phyloP scores from a whole-genome alignment of 2,329 filamentous ascomycete species.

The Corinectria fuckeliana region DNA sequence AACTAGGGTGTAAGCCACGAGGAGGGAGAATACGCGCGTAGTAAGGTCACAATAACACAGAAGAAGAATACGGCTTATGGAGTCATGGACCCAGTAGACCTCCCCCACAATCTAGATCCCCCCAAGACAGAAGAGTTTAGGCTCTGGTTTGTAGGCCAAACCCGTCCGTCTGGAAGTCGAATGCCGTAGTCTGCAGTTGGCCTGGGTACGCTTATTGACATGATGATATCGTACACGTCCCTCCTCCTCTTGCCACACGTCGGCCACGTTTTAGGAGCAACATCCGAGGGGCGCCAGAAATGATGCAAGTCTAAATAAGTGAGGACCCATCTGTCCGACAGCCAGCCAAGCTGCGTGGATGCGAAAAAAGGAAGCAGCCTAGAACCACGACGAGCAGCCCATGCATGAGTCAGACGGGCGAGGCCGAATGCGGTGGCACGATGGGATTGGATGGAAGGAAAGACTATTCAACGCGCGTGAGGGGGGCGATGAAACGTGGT shows the following conservation, averaged over 20 bases:
- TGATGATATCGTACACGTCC: not conserved
- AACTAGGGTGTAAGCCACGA: constrained; percentile 11
- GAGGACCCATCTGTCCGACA: constrained; percentile 20
- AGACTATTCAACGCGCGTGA: not conserved
- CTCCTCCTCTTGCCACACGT: constrained; percentile 8
- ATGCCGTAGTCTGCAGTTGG: constrained; percentile 9
- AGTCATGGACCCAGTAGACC: constrained; percentile 11
- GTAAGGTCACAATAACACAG: not conserved
- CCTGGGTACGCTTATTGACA: not conserved
- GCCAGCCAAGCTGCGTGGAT: constrained; percentile 1
- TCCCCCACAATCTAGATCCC: constrained; percentile 32
- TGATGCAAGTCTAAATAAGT: not conserved
- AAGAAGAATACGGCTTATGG: constrained; percentile 19
- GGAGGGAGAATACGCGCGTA: constrained; percentile 4
- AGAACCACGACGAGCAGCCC: constrained; percentile 22
- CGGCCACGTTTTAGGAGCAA: constrained; percentile 19
- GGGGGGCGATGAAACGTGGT: constrained; percentile 31
- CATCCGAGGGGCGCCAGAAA: not conserved
- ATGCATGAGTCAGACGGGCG: constrained; percentile 11
- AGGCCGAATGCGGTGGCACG: not conserved
- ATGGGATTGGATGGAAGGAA: constrained; percentile 10
- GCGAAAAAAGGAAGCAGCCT: constrained; percentile 24
- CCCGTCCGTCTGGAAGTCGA: not conserved
- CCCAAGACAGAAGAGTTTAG: constrained; percentile 1
- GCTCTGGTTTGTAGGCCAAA: not conserved